Base-by-base conservation (phyloP, 2,329 filamentous ascomycete species). In the Capronia americana region DNA sequence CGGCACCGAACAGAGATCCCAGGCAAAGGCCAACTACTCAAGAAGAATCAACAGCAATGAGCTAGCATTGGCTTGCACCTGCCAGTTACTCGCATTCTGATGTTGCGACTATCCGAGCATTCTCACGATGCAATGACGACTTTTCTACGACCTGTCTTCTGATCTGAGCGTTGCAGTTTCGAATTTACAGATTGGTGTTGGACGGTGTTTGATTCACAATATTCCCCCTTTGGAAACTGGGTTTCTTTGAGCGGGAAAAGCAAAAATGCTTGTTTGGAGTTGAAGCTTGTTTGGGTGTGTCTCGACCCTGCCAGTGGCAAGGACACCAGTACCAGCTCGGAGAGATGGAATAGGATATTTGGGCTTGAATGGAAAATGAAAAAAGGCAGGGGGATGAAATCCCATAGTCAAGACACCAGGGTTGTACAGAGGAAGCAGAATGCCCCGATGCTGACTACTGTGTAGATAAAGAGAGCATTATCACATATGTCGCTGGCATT, bases 151-250 rank as follows among this genome's bases (percentile, higher is more conserved):
- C 44, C 23, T 64, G 54, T 59, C 50, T 63, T 65, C 57, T 24
- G 54, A 67, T 70, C 60, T 70, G 68, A 68, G 68, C 68, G 68
- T 68, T 70, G 59, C 56, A 57, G 68, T 70, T 62, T 53, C 56
- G 28, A 61, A 61, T 30, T 24, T 26, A 61, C 61, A n/a, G 53
- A 32, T 48, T 60, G 65, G 65, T 57, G 65, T 62, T 51, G 54
- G 30, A 60, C n/a, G 62, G 62, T 20, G 55, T 66, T 59, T 20
- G 41, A 46, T 63, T 61, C 30, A 26, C 44, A 53, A 50, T 50
- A 61, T 54, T 53, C 48, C 48, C 58, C 58, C n/a, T 53, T 61
- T 59, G 58, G 48, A 50, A 32, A 17, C 23, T 23, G 11, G 50
- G 32, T 46, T 55, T 5, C 59, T 55, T 64, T 46, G 44, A 53